Evolutionary conservation across 805 yeast genomes (phyloP), one percentile per base, ranked within the genome.

Genomic region (Ogataea wickerhamii): DNA sequence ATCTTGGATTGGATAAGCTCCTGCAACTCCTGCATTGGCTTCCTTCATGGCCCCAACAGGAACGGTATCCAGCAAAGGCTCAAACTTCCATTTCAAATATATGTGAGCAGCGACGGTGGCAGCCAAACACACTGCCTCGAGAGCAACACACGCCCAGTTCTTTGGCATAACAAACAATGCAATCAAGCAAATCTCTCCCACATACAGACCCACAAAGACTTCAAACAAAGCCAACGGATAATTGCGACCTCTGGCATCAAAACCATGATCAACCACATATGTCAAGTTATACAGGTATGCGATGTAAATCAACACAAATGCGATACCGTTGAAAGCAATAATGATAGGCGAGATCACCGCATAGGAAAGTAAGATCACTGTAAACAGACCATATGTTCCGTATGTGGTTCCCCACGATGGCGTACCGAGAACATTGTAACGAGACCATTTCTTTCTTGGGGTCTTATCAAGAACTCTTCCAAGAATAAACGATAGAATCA

Each of bases 401-500:
- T 84, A 91, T 11, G 77, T 67, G 13, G 84, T 78, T 34, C 97
- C 95, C 85, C 89, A 88, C 18, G 76, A 73, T 30, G 89, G 84
- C 28, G 74, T 70, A 10, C 78, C 72, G 50, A 91, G 67, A 2
- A 68, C 71, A 58, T 76, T 77, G 57, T 63, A 76, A 55, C 96
- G 78, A 43, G 61, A 76, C 96, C 96, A 91, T 67, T 82, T 85
- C 64, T 87, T 81, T 66, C 98, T 80, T 44, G 98, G 98, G 5
- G 98, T 87, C 37, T 74, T 72, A 60, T 88, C 96, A 44, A 93
- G 71, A 17, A 87, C 43, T 47, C 67, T 68, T 21, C 93, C 86
- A 42, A 89, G 67, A 25, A 82, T 66, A 56, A 83, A 80, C 36
- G 84, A 80, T 47, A 89, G 67, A 37, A 85, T 71, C 52, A 93